Conservation (phyloP, 352 stramenopile genomes). For the Globisporangium parvum region DNA sequence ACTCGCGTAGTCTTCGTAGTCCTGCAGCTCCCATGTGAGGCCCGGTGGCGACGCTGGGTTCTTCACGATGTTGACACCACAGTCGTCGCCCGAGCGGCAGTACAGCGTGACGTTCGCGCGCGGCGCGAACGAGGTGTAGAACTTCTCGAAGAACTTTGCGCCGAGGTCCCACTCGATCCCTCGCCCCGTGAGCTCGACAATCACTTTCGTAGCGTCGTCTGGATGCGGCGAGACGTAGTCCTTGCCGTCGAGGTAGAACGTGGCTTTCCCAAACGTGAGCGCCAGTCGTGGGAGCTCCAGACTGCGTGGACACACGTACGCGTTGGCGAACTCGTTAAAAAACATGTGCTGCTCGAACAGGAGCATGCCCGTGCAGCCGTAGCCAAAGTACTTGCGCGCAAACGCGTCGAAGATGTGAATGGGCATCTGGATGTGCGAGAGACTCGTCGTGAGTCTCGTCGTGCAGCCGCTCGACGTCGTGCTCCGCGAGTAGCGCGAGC, state of each 20-base stretch:
- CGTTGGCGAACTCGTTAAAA: too few relatives aligned
- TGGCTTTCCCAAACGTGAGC: conserved; percentile 5
- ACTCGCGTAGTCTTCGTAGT: too few relatives aligned
- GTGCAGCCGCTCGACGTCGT: neutral
- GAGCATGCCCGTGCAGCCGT: neutral
- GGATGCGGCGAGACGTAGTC: neutral
- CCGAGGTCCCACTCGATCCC: neutral
- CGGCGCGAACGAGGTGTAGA: neutral
- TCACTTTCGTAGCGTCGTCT: neutral
- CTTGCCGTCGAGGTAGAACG: conserved; percentile 3
- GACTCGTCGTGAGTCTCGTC: too few relatives aligned
- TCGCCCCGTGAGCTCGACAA: too few relatives aligned
- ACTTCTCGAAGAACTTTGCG: neutral
- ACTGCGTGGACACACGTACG: conserved; percentile 1
- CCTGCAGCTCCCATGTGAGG: too few relatives aligned
- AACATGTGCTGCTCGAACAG: too few relatives aligned
- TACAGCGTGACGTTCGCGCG: neutral
- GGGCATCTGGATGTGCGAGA: conserved; percentile 3
- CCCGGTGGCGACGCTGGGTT: neutral
- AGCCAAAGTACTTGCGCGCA: neutral
- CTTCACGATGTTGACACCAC: neutral
- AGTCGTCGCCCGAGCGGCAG: neutral
- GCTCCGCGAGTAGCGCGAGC: neutral
- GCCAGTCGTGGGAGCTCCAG: neutral
- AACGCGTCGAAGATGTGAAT: neutral